phyloP scores from a whole-genome alignment of 1,139 yeast genomes.

The Protomyces macrosporus region DNA sequence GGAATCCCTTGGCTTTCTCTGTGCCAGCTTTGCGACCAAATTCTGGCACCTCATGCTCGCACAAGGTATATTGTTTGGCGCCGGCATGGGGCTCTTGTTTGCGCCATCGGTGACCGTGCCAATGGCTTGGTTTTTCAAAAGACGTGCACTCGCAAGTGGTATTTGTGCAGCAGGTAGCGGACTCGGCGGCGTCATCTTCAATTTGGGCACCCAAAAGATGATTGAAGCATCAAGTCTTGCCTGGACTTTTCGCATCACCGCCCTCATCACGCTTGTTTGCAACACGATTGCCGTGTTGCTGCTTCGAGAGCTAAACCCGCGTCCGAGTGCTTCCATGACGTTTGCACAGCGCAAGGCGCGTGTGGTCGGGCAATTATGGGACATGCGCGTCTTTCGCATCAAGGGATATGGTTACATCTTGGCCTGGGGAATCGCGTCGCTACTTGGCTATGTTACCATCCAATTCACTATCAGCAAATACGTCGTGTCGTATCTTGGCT shows the following conservation, averaged over 20 bases:
- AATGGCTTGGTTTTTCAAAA: slow-evolving; percentile 59
- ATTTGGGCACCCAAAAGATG: slow-evolving; percentile 42
- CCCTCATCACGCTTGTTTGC: slow-evolving; percentile 43
- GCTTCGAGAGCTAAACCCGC: slow-evolving; percentile 40
- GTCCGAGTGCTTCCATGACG: neutral
- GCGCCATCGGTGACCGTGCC: slow-evolving; percentile 54
- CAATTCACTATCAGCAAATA: slow-evolving; percentile 59
- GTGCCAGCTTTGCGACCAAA: slow-evolving; percentile 59
- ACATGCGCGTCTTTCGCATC: slow-evolving; percentile 39
- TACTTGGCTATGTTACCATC: slow-evolving; percentile 56
- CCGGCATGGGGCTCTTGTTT: slow-evolving; percentile 56
- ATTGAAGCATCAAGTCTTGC: slow-evolving; percentile 50
- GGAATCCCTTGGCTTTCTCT: slow-evolving; percentile 54
- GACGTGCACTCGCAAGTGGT: slow-evolving; percentile 55
- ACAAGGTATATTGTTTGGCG: slow-evolving; percentile 63
- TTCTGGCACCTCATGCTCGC: slow-evolving; percentile 63
- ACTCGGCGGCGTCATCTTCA: slow-evolving; percentile 50
- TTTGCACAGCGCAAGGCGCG: slow-evolving; percentile 30
- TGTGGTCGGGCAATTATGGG: slow-evolving; percentile 36
- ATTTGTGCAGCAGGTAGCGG: slow-evolving; percentile 56
- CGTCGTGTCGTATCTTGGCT: slow-evolving; percentile 53
- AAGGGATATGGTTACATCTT: slow-evolving; percentile 46
- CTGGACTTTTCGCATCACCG: slow-evolving; percentile 65
- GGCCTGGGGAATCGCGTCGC: slow-evolving; percentile 53
- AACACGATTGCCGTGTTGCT: slow-evolving; percentile 43